Base-by-base conservation (phyloP, 805 yeast species). In the Lipomyces starkeyi region DNA sequence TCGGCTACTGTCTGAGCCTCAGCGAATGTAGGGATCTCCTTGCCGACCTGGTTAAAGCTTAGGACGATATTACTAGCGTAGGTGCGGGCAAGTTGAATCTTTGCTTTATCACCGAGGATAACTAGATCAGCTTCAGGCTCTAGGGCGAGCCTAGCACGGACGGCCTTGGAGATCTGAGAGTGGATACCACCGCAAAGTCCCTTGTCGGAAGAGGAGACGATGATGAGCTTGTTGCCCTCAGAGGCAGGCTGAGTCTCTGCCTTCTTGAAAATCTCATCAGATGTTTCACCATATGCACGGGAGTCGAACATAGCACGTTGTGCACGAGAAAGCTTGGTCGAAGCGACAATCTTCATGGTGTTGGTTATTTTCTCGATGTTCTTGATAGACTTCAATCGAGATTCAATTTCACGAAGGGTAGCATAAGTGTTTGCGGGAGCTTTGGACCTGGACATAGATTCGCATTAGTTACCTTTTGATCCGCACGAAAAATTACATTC, bases 131-230 rank as follows among this genome's bases (percentile, higher is more conserved):
- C 80, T 76, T 85, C 90, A 43, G 77, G 83, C 66, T 88, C 78
- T 72, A 74, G 78, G 8, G 73, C 71, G 55, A 71, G 58, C 20
- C 40, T 59, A 35, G 71, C 68, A 83, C 96, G 91, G 70, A 97
- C 90, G 71, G 90, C 87, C 83, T 94, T 93, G 76, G 97, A 90
- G 76, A 94, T 83, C 83, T 91, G 97, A 63, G 99, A 88, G 85
- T 95, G 99, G 79, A 95, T 92, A 59, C 98, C 93, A 76, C 99
- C 99, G 87, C 99, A 95, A 77, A 95, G 87, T 79, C 99, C 99
- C 85, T 95, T 95, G 84, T 95, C 99, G 69, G 97, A 92, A 60
- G 98, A 90, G 72, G 93, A 87, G 67, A 93, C 97, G 78, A 94
- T 84, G 75, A 94, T 82, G 78, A 95, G 87, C 73, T 90, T 87